Conservation (phyloP, 2,329 filamentous ascomycete genomes). For the Colletotrichum caudatum region DNA sequence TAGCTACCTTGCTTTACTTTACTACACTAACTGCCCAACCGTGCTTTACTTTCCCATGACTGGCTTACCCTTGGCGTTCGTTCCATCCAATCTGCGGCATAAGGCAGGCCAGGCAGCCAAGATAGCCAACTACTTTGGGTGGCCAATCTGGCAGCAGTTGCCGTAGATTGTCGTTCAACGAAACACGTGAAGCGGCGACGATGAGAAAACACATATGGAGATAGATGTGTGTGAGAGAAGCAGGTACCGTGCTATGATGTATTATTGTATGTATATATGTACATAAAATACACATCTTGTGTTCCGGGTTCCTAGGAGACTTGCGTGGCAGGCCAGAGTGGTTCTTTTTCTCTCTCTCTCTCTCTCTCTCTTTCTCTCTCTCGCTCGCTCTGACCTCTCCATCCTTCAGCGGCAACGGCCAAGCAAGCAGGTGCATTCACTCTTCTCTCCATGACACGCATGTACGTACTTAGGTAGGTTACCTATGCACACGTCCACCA, state of each 20-base stretch:
- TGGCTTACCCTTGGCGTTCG: neutral
- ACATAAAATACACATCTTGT: neutral
- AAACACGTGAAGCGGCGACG: neutral
- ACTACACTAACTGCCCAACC: neutral
- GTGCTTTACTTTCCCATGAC: neutral
- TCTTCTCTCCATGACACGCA: neutral
- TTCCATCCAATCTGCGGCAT: slow-evolving; percentile 10
- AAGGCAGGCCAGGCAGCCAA: slow-evolving; percentile 17
- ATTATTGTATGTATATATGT: no score
- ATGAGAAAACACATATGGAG: neutral
- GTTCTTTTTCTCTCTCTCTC: neutral
- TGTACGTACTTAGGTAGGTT: neutral
- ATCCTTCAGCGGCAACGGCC: neutral
- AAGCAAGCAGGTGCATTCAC: neutral
- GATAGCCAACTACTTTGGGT: neutral
- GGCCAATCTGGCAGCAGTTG: neutral
- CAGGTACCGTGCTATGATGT: no score
- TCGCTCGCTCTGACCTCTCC: neutral
- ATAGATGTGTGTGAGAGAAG: neutral
- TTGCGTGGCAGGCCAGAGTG: neutral
- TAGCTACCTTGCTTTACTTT: neutral
- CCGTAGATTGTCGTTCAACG: neutral
- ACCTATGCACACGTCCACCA: neutral
- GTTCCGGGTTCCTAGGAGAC: neutral
- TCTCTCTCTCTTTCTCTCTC: no score